Conservation (phyloP, 1,139 yeast species). For the Sugiyamaella castrensis region DNA sequence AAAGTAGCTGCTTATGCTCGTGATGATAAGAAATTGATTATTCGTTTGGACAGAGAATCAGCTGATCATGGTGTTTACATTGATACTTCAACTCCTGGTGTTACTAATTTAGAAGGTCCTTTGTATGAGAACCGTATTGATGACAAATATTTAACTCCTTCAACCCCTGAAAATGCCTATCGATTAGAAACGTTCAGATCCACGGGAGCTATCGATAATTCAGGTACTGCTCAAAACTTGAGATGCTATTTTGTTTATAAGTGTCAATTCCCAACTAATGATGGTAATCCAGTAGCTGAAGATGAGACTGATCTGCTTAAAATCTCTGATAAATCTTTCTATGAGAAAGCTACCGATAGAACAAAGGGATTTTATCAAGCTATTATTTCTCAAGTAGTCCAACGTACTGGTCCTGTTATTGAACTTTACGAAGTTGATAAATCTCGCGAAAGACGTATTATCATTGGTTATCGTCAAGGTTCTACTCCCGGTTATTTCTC, state of each 20-base stretch:
- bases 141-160: conserved; percentile 67
- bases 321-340: conserved; percentile 78
- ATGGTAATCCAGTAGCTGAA: conserved; percentile 22
- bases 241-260: conserved; percentile 86
- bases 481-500: conserved; percentile 85
- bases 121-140: conserved; percentile 60
- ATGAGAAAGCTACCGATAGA: conserved; percentile 72
- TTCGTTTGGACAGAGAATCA: conserved; percentile 71
- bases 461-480: conserved; percentile 83
- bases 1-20: conserved; percentile 83
- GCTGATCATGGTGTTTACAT: conserved; percentile 91
- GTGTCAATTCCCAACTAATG: conserved; percentile 51
- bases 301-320: conserved; percentile 54
- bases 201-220: conserved; percentile 48
- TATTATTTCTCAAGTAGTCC: conserved; percentile 65
- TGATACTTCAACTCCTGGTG: conserved; percentile 57
- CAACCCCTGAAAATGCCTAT: conserved; percentile 50
- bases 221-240: conserved; percentile 46
- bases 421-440: conserved; percentile 81
- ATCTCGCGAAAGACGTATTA: conserved; percentile 74
- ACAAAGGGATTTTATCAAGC: conserved; percentile 76
- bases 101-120: conserved; percentile 39
- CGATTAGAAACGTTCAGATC: conserved; percentile 86
- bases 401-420: conserved; percentile 89
- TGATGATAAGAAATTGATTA: conserved; percentile 53